Evolutionary conservation across 495 filamentous ascomycete genomes (phyloP), one percentile per base, ranked within the genome.

Genomic region (Talaromyces trachyspermus): DNA sequence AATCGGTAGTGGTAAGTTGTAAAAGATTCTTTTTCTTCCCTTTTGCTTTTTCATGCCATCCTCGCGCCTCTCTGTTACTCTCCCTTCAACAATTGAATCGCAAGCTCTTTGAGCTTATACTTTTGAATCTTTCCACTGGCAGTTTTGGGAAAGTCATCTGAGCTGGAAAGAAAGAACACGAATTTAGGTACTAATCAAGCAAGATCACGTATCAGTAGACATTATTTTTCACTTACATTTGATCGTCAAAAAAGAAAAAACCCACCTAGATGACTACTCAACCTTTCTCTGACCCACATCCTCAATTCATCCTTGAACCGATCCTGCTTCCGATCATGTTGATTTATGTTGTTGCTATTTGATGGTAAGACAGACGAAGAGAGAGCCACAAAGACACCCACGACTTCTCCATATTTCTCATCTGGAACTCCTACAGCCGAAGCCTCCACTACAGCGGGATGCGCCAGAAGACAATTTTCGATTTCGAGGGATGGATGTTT

Each of bases 101-200:
- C 85, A 54, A 70, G 62, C 29, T 89, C 83, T 61, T 76, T 78
- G 55, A 98, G 66, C 62, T 86, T 94, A 65, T 86, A 96, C 64
- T 95, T 96, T 70, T 95, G 88, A 33, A 98, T 92, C 75, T 98
- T 98, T 24, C 92, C 92, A 60, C 88, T 95, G 15, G 88, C 86
- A 17, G 92, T 98, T 73, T 95, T 96, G 6, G 92, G 92, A 56
- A 86, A 92, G 7, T 78, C 72, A 0, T 81, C 76, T 2, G 54
- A 52, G 2, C 59, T 53, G 4, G 43, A 45, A 2, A 86, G 69
- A 73, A 86, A 95, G 64, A 95, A 96, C 25, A 96, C 80, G 61
- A 94, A 79, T 62, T 90, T 95, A 0, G 92, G 92, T 43, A 87
- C 88, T 75, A 42, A 50, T 11, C 15, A 35, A 52, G 40, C 19